Evolutionary conservation across 2,329 filamentous ascomycete species (phyloP).

Genomic region (Domatiomyces catenatus): DNA sequence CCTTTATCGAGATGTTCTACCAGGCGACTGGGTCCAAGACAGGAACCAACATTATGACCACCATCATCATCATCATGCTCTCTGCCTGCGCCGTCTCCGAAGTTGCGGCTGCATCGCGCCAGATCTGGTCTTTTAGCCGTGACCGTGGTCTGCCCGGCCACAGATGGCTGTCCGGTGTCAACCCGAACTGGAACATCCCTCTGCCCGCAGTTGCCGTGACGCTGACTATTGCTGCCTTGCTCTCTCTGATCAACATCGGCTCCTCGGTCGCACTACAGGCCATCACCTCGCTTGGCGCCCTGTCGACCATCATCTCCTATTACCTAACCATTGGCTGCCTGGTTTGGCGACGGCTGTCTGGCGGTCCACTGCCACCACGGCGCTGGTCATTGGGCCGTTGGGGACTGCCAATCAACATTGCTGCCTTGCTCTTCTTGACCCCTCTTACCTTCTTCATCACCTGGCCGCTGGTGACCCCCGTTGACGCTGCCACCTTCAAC

Average conservation of each 20-base stretch:
- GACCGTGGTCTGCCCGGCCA: constrained; percentile 7
- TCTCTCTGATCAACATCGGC: constrained; percentile 38
- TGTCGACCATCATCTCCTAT: constrained; percentile 36
- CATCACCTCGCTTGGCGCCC: constrained; percentile 35
- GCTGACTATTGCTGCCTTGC: constrained; percentile 21
- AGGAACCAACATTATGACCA: constrained; percentile 17
- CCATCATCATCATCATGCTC: constrained; percentile 14
- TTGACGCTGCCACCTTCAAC: constrained; percentile 32
- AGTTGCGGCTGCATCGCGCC: constrained; percentile 24
- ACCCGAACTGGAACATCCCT: constrained; percentile 24
- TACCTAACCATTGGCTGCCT: constrained; percentile 34
- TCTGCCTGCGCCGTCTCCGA: constrained; percentile 17
- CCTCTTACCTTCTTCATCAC: constrained; percentile 34
- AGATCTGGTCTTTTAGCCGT: constrained; percentile 19
- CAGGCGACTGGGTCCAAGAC: constrained; percentile 29
- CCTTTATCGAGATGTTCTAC: constrained; percentile 37
- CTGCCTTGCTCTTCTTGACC: constrained; percentile 29
- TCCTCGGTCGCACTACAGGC: constrained; percentile 37
- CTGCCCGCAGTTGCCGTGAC: constrained; percentile 25
- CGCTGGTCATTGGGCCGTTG: constrained; percentile 31
- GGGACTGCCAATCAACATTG: constrained; percentile 31
- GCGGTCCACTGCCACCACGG: constrained; percentile 24
- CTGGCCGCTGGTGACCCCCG: constrained; percentile 28
- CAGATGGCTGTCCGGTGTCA: constrained; percentile 3
- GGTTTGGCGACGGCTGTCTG: constrained; percentile 28